Percentiles rank a stretch among this genome's conserved stretches.
Conservation (phyloP, 768 basidiomycete genomes). For the Galerina marginata region DNA sequence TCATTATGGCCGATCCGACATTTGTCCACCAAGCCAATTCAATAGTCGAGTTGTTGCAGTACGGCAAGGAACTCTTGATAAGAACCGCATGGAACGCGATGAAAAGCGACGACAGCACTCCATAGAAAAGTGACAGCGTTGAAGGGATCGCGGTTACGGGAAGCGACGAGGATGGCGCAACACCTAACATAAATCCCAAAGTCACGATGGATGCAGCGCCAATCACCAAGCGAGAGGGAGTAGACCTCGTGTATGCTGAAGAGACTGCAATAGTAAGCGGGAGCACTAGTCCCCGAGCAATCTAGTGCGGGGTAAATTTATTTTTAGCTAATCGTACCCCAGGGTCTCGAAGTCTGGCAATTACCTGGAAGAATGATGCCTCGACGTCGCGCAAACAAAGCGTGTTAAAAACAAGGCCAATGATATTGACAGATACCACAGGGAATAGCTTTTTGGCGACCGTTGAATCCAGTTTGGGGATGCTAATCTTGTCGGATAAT, state of each 20-base stretch:
- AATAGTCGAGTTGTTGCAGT: constrained; percentile 74
- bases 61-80: constrained; percentile 71
- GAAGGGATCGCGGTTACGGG: constrained; percentile 52
- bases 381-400: constrained; percentile 80
- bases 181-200: constrained; percentile 77
- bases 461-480: constrained; percentile 58
- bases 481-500: constrained; percentile 53
- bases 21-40: constrained; percentile 84
- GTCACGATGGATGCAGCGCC: constrained; percentile 69
- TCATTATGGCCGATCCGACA: constrained; percentile 64
- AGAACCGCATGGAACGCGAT: constrained; percentile 79
- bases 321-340: neutral
- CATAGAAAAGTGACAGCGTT: constrained; percentile 67
- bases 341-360: neutral
- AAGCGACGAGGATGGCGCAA: constrained; percentile 58
- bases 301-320: constrained; percentile 44
- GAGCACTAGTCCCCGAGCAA: constrained; percentile 83
- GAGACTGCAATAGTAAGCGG: constrained; percentile 83
- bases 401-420: constrained; percentile 80
- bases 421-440: constrained; percentile 71
- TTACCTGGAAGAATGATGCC: constrained; percentile 81
- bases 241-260: constrained; percentile 57
- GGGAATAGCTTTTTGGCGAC: constrained; percentile 64
- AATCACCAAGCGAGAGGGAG: constrained; percentile 60
- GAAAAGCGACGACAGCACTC: constrained; percentile 73